These are phyloP conservation scores for Hura crepitans DNA, from an alignment of 441 rosid genomes.

Conservation along the genomic window DNA sequence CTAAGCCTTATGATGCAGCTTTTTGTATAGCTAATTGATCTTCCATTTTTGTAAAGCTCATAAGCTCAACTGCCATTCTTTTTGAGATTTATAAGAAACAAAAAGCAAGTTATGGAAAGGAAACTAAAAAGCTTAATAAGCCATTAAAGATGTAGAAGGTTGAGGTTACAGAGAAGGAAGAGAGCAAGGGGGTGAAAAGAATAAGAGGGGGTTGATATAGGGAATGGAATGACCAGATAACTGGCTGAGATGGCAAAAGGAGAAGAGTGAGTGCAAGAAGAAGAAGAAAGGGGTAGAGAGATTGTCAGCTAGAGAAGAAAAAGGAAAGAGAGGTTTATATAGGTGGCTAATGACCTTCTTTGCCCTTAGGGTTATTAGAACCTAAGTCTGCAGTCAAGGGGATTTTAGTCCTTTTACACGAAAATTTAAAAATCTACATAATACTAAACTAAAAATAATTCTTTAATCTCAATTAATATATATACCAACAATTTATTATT, in stretches of 20 bases:
- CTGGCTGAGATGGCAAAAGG: conserved; percentile 35
- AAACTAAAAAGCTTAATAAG: conserved; percentile 13
- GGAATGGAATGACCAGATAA: conserved; percentile 37
- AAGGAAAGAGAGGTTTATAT: too few relatives aligned
- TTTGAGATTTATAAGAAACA: background rate
- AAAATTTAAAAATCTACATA: too few relatives aligned
- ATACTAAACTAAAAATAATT: too few relatives aligned
- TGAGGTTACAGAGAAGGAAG: conserved; percentile 6
- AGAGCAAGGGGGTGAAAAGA: conserved; percentile 15
- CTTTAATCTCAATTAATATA: too few relatives aligned
- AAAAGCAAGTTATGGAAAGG: background rate
- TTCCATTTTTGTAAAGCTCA: conserved; percentile 58
- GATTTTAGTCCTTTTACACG: too few relatives aligned
- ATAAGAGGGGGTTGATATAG: conserved; percentile 28
- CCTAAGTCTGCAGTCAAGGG: too few relatives aligned
- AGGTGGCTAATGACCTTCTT: too few relatives aligned
- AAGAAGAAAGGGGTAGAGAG: too few relatives aligned
- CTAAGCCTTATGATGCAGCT: conserved; percentile 75
- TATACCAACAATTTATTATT: too few relatives aligned
- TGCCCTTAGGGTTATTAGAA: too few relatives aligned
- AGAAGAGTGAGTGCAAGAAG: conserved; percentile 7
- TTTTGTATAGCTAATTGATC: conserved; percentile 74
- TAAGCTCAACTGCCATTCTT: conserved; percentile 64
- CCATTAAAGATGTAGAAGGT: conserved; percentile 21
- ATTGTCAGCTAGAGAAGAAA: too few relatives aligned